Evolutionary conservation across 805 yeast species (phyloP).

Genomic region (Candida verbasci): DNA sequence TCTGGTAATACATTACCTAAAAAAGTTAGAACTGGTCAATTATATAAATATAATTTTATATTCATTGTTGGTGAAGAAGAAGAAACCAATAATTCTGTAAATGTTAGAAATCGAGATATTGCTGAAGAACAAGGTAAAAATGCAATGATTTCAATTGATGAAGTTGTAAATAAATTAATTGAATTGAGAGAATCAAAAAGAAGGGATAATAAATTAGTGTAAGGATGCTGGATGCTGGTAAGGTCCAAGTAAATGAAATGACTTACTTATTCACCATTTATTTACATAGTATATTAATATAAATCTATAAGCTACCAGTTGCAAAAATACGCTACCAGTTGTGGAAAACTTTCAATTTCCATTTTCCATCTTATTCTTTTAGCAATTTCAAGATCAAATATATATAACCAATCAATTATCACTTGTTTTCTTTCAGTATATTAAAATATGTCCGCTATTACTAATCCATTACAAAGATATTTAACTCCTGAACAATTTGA

Average conservation of each 20-base stretch:
- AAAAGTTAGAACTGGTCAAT: conserved; percentile 96
- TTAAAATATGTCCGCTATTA: too few relatives aligned
- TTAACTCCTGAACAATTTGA: conserved; percentile 30
- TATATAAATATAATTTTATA: conserved; percentile 90
- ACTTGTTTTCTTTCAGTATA: too few relatives aligned
- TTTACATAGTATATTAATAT: too few relatives aligned
- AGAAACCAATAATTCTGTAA: conserved; percentile 71
- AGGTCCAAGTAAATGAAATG: too few relatives aligned
- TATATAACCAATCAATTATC: too few relatives aligned
- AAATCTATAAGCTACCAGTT: too few relatives aligned
- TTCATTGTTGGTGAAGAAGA: conserved; percentile 97
- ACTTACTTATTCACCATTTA: too few relatives aligned
- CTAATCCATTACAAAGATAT: conserved; percentile 21
- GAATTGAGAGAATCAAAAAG: conserved; percentile 71
- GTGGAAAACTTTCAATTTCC: too few relatives aligned
- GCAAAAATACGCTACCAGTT: too few relatives aligned
- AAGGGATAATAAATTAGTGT: conserved; percentile 51
- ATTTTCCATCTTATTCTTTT: too few relatives aligned
- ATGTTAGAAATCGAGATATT: conserved; percentile 95
- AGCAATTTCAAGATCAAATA: too few relatives aligned
- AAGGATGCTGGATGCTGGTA: too few relatives aligned
- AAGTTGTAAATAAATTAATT: conserved; percentile 65
- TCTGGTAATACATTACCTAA: conserved; percentile 95
- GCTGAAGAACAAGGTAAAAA: conserved; percentile 89
- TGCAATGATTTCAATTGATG: conserved; percentile 70